Evolutionary conservation across 495 filamentous ascomycete species (phyloP).

Genomic region (Penicillium malachiteum): DNA sequence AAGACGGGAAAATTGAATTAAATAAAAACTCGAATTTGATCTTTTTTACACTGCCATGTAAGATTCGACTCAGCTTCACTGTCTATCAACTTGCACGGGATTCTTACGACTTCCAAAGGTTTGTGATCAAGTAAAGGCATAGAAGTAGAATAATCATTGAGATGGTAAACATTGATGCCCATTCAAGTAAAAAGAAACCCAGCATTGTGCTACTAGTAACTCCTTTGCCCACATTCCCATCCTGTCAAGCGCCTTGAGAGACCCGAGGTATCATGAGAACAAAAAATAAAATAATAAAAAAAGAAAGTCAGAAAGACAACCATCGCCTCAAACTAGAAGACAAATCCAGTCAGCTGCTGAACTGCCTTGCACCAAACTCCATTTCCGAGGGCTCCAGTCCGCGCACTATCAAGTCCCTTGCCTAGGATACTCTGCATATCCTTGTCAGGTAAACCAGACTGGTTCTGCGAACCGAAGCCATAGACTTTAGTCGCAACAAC

Average conservation of each 20-base stretch:
- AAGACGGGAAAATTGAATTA: no score
- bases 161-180: conserved; percentile 7
- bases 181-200: conserved; percentile 1
- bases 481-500: conserved; percentile 47
- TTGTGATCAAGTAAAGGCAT: no score
- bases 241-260: not conserved
- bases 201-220: conserved; percentile 7
- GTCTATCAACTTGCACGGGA: no score
- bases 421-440: conserved; percentile 41
- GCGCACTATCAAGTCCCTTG: conserved; percentile 27
- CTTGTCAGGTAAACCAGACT: conserved; percentile 32
- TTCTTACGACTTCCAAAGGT: no score
- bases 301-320: conserved; percentile 10
- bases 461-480: conserved; percentile 36
- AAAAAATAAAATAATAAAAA: conserved; percentile 1
- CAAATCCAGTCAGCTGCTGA: conserved; percentile 34
- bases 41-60: no score
- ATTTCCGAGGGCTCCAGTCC: conserved; percentile 30
- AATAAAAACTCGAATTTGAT: no score
- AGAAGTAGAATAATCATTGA: conserved; percentile 1
- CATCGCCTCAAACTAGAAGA: conserved; percentile 21
- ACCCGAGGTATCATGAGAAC: not conserved
- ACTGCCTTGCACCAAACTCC: conserved; percentile 46
- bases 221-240: conserved; percentile 1
- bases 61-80: no score